Percentiles rank a stretch among this genome's conserved stretches.
Conservation (phyloP, 2,329 filamentous ascomycete genomes). For the Kalaharituber pfeilii region DNA sequence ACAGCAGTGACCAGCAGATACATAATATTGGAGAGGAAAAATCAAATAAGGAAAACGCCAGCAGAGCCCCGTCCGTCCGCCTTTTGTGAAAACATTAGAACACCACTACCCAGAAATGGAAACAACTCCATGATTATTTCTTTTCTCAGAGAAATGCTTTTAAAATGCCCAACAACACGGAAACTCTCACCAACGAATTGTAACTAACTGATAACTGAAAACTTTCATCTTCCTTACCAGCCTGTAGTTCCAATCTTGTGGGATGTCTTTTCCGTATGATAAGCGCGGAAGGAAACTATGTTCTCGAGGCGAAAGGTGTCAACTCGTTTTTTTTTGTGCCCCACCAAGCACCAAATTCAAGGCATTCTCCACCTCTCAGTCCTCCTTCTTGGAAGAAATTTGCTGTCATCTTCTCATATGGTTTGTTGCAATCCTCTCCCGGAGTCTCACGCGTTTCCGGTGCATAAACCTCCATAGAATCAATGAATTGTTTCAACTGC, state of each 20-base stretch:
- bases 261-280: neutral
- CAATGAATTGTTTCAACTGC: slow-evolving; percentile 27
- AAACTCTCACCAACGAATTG: no score
- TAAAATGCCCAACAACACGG: no score
- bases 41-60: neutral
- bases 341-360: slow-evolving; percentile 52
- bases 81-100: neutral
- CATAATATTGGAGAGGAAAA: neutral
- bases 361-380: slow-evolving; percentile 65
- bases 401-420: slow-evolving; percentile 73
- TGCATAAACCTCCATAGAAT: slow-evolving; percentile 63
- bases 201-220: no score
- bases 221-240: neutral
- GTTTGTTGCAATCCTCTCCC: slow-evolving; percentile 80
- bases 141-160: no score
- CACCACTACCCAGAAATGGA: neutral
- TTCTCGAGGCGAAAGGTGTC: neutral
- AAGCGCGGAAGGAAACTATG: neutral
- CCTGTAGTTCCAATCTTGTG: neutral
- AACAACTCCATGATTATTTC: no score
- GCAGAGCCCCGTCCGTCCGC: neutral
- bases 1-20: neutral
- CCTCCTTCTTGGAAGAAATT: slow-evolving; percentile 65
- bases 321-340: slow-evolving; percentile 32
- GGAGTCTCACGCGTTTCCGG: slow-evolving; percentile 71